A percentile compares a stretch with the other conserved stretches of the same genome.
phyloP scores from a whole-genome alignment of 208 protist genomes.

The Acanthamoeba royreba region DNA sequence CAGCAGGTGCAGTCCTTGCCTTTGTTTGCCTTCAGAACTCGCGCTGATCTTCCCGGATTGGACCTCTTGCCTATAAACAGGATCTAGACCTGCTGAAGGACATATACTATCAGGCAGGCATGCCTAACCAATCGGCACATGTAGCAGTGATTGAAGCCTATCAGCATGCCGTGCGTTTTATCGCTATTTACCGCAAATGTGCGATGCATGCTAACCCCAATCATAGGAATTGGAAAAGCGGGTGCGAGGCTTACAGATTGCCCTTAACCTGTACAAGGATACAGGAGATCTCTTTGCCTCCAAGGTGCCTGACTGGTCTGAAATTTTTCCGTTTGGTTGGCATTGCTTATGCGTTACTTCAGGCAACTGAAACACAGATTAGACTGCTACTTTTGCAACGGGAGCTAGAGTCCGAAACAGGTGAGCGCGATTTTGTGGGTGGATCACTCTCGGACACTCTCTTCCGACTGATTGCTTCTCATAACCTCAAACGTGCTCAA shows the following conservation, averaged over 20 bases:
- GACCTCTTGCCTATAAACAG: too few relatives aligned
- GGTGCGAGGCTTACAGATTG: not conserved
- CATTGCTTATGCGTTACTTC: not conserved
- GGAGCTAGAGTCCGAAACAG: slow-evolving; percentile 45
- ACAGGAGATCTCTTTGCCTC: not conserved
- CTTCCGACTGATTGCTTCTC: not conserved
- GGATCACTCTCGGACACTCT: slow-evolving; percentile 50
- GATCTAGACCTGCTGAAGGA: slow-evolving; percentile 63
- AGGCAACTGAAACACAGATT: slow-evolving; percentile 57
- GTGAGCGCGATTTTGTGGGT: slow-evolving; percentile 35
- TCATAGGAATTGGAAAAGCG: not conserved
- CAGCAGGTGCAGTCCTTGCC: too few relatives aligned
- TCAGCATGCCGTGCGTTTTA: not conserved
- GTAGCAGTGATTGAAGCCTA: slow-evolving; percentile 37
- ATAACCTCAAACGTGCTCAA: slow-evolving; percentile 46
- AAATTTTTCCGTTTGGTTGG: not conserved
- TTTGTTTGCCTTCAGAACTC: too few relatives aligned
- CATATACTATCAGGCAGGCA: slow-evolving; percentile 55
- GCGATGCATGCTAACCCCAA: not conserved
- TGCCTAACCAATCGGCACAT: not conserved
- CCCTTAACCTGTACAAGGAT: slow-evolving; percentile 1
- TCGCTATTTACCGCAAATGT: not conserved
- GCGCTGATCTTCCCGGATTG: too few relatives aligned
- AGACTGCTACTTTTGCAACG: slow-evolving; percentile 45
- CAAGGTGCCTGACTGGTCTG: not conserved